Evolutionary conservation across 768 basidiomycete species (phyloP).

Genomic region (Panaeolus cyanescens): DNA sequence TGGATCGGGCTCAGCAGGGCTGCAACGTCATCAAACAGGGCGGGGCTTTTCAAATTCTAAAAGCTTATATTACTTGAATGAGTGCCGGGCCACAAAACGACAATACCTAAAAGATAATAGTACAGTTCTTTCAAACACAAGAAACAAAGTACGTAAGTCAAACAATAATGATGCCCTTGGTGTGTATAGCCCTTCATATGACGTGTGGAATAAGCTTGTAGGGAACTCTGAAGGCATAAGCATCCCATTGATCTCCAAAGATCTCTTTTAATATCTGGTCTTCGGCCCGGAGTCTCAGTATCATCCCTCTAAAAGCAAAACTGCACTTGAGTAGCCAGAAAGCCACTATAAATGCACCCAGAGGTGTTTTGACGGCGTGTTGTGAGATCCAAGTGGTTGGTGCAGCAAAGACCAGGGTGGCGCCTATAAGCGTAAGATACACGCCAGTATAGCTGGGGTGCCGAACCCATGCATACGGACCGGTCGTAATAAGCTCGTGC

Average conservation of each 20-base stretch:
- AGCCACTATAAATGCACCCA: conserved; percentile 20
- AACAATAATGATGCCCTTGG: not conserved
- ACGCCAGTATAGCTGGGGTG: conserved; percentile 48
- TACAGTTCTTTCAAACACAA: not conserved
- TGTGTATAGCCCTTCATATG: conserved; percentile 7
- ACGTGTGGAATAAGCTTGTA: conserved; percentile 42
- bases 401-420: conserved; percentile 29
- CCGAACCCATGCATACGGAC: conserved; percentile 45
- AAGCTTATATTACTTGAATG: not conserved
- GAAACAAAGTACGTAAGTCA: not conserved
- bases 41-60: not conserved
- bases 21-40: not conserved
- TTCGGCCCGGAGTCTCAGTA: conserved; percentile 32
- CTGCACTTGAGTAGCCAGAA: conserved; percentile 36
- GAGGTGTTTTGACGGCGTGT: conserved; percentile 19
- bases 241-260: conserved; percentile 37
- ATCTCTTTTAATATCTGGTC: conserved; percentile 34
- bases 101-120: not conserved
- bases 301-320: conserved; percentile 34
- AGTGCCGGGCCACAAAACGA: not conserved
- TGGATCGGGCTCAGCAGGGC: not conserved
- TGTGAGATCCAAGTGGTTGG: conserved; percentile 34
- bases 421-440: conserved; percentile 35
- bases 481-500: conserved; percentile 42
- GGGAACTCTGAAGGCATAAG: conserved; percentile 36